Conservation (phyloP, 345 rosid genomes). For the Populus alba region DNA sequence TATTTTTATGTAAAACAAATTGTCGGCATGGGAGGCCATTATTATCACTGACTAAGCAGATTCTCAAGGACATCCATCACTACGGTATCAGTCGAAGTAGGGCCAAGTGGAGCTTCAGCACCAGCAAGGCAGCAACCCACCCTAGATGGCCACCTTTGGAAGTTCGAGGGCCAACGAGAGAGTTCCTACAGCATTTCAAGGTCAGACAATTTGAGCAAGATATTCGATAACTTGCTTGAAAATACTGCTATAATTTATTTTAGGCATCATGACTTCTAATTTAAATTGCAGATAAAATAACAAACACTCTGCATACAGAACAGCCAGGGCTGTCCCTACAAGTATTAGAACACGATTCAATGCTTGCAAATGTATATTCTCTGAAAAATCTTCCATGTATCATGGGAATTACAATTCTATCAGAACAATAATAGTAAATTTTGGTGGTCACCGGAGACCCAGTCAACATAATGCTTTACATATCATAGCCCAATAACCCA, state of each 20-base stretch:
- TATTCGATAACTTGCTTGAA: not conserved
- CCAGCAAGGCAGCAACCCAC: conserved; percentile 66
- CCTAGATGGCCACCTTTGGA: conserved; percentile 86
- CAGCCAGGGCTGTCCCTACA: too few relatives aligned
- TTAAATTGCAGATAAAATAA: not conserved
- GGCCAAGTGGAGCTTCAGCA: conserved; percentile 62
- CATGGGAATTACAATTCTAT: not conserved
- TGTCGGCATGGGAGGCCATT: too few relatives aligned
- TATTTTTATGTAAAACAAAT: too few relatives aligned
- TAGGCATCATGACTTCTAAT: not conserved
- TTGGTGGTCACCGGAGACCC: too few relatives aligned
- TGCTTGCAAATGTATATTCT: not conserved
- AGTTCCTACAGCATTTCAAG: not conserved
- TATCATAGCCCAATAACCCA: not conserved
- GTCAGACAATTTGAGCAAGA: not conserved
- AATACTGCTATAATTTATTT: not conserved
- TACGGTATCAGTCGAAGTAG: conserved; percentile 80
- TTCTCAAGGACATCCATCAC: conserved; percentile 82
- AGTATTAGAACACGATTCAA: not conserved
- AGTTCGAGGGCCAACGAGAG: not conserved
- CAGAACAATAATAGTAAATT: not conserved
- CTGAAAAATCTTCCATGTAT: not conserved
- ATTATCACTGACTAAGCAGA: not conserved
- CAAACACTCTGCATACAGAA: too few relatives aligned
- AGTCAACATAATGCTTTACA: too few relatives aligned